Conservation (phyloP, 345 rosid genomes). For the Nephelium lappaceum region DNA sequence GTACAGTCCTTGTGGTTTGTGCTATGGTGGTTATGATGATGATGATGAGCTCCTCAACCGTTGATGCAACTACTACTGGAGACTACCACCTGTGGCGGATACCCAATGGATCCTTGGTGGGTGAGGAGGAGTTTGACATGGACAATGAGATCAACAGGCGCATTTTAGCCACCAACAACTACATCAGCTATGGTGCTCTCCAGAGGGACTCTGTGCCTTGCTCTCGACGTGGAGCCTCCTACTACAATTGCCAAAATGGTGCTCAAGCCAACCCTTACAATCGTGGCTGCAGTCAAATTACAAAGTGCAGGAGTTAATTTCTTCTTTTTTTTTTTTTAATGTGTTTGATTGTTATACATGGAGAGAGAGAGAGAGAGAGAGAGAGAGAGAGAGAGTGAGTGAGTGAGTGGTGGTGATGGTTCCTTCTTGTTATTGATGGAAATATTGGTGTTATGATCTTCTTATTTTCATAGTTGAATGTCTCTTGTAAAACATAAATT, state of each 20-base stretch:
- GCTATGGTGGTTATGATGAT: constrained; percentile 33
- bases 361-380: background rate
- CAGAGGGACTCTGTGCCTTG: constrained; percentile 92
- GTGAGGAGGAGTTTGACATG: constrained; percentile 71
- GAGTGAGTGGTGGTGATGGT: constrained; percentile 4
- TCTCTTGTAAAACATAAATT: constrained; percentile 22
- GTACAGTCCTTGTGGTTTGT: constrained; percentile 34
- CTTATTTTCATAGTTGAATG: constrained; percentile 4
- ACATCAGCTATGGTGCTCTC: constrained; percentile 93
- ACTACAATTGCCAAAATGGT: constrained; percentile 82
- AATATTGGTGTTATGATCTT: constrained; percentile 15
- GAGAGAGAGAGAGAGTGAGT: background rate
- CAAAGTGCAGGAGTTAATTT: constrained; percentile 79
- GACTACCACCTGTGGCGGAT: constrained; percentile 56
- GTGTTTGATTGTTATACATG: constrained; percentile 27
- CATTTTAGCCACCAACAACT: constrained; percentile 67
- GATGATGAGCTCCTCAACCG: constrained; percentile 27
- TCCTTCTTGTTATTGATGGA: constrained; percentile 16
- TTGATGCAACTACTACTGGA: constrained; percentile 35
- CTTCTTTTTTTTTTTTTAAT: background rate
- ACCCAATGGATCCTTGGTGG: constrained; percentile 49
- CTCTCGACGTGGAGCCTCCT: constrained; percentile 93
- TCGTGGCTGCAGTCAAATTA: constrained; percentile 85
- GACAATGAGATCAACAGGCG: constrained; percentile 86
- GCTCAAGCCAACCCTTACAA: constrained; percentile 82